Base-by-base conservation (phyloP, 768 basidiomycete genomes). In the Tulasnella sp. region DNA sequence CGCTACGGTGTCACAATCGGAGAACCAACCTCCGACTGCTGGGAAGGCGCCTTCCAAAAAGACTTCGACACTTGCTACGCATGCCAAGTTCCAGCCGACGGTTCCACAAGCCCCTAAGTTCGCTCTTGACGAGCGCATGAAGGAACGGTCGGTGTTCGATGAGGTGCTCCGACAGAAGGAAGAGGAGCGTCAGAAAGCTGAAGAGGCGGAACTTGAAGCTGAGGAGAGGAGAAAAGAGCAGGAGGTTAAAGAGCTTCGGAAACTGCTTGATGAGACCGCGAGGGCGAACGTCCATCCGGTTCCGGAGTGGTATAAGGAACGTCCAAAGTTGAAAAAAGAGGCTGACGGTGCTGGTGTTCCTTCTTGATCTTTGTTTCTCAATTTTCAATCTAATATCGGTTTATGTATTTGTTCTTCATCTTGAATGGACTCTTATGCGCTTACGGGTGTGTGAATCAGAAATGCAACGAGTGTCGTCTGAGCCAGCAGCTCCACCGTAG, bases 261-360 rank as follows among this genome's bases (percentile, higher is more conserved):
- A 70, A 52, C 32, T 62, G 17, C 47, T 70, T 9, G 69, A 70
- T 37, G 69, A 70, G 0, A 47, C 42, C 5, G 44, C 52, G 32
- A 70, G n/a, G 42, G 69, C 69, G 17, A 70, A 70, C 19, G 69
- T 52, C 9, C 69, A 70, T 36, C 35, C 41, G 26, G 41, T 52
- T n/a, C 69, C 69, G 44, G 69, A 70, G 42, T 70, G 69, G 69
- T 70, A 70, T 19, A 70, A 70, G 69, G 69, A 70, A 36, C 69
- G 69, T 1, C 69, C 69, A 14, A 42, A 70, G 67, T 39, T 68
- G 19, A 40, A 40, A 34, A 68, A 68, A 32, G 64, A 65, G 39
- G 34, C 64, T 0, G 32, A 69, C 39, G 17, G 40, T 8, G 42
- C 39, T 44, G 40, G 67, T 11, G 40, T 69, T 26, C 22, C 36